Evolutionary conservation across 495 filamentous ascomycete species (phyloP).

Genomic region (Barbatosphaeria neglecta): DNA sequence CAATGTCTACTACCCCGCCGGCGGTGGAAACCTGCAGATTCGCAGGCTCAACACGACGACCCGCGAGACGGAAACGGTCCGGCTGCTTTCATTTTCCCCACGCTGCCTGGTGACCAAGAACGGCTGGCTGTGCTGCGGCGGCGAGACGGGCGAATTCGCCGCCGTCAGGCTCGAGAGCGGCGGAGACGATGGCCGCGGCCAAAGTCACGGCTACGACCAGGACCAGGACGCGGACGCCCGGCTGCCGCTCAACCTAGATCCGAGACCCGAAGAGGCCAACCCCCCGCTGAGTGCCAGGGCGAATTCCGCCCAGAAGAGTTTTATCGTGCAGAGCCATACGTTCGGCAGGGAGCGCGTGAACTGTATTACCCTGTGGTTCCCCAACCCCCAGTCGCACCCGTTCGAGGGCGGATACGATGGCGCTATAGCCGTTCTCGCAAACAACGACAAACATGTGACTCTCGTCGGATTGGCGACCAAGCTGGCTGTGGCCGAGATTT

Average conservation of each 20-base stretch:
- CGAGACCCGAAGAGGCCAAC: slow-evolving; percentile 14
- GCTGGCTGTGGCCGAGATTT: slow-evolving; percentile 49
- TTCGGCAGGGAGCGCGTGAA: slow-evolving; percentile 41
- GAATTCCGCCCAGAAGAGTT: slow-evolving; percentile 22
- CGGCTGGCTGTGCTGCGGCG: slow-evolving; percentile 85
- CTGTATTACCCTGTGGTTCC: slow-evolving; percentile 45
- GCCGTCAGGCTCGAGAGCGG: slow-evolving; percentile 59
- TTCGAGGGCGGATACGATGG: slow-evolving; percentile 24
- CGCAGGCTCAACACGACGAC: slow-evolving; percentile 61
- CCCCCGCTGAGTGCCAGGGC: slow-evolving; percentile 15
- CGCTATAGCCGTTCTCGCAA: slow-evolving; percentile 43
- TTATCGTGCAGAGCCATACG: slow-evolving; percentile 24
- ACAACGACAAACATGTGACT: slow-evolving; percentile 81
- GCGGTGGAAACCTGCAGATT: slow-evolving; percentile 46
- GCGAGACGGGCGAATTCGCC: slow-evolving; percentile 74
- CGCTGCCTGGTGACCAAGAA: slow-evolving; percentile 72
- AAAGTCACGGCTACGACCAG: slow-evolving; percentile 16
- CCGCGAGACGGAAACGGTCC: slow-evolving; percentile 61
- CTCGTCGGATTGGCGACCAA: slow-evolving; percentile 52
- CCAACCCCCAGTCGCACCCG: slow-evolving; percentile 10
- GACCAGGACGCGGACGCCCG: slow-evolving; percentile 45
- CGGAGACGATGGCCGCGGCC: too few species aligned
- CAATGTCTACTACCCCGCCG: slow-evolving; percentile 71
- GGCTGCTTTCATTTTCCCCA: slow-evolving; percentile 67
- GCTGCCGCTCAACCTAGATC: slow-evolving; percentile 45